Evolutionary conservation across 768 basidiomycete species (phyloP), one percentile per base, ranked within the genome.

Genomic region (Leucocoprinus leucothites): DNA sequence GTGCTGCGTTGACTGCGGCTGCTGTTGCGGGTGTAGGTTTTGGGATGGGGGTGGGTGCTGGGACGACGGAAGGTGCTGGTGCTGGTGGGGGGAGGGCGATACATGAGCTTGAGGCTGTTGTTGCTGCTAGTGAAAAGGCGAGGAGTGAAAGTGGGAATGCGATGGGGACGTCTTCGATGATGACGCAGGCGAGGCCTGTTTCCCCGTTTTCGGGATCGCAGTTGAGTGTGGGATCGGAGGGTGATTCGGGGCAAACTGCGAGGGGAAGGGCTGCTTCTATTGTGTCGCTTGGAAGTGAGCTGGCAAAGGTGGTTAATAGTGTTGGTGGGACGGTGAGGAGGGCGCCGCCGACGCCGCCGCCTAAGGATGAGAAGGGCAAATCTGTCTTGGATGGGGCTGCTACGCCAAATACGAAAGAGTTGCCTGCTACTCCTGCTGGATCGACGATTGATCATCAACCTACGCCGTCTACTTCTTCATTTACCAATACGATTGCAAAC

Each of bases 401-500:
- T 31, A 53, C 48, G 16, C 24, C 57, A 9, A 35, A 19, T 18
- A 31, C 26, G 16, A 51, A 60, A 42, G 53, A 51, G 1, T 52
- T 49, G 16, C 58, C 58, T 24, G 41, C 43, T 19, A 49, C 26
- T 25, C 61, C 50, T 41, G 38, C 18, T 50, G 56, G 9, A n/a
- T 38, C 19, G 53, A 22, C 47, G 19, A 42, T 35, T 1, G 22
- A 49, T 9, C 54, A 58, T 45, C 54, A 61, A 21, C 61, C 62
- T 8, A 62, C 65, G n/a, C 47, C 59, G 9, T 58, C 74, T 5
- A 62, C 75, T 0, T 74, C 78, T 5, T 72, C 77, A 0, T 75
- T 86, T 60, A 65, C 75, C 18, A 71, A 62, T 51, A 72, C 79
- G 0, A 62, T 84, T 14, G 77, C 85, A 1, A 81, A 67, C 56